Evolutionary conservation across 129 eudicot genomes (phyloP).

Genomic region (Kitagawia praeruptora): DNA sequence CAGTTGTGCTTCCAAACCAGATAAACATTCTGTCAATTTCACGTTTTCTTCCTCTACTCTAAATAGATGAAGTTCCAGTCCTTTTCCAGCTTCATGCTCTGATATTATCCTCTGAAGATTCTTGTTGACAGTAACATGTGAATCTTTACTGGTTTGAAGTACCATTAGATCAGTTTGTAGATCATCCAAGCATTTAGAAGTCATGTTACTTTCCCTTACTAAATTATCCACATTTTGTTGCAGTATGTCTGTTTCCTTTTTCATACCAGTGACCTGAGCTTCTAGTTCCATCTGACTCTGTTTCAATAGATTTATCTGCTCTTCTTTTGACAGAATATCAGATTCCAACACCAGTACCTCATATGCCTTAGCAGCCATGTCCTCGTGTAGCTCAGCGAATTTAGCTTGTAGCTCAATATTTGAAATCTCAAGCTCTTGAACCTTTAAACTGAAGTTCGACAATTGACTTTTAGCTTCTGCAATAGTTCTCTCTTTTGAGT

Average conservation of each 20-base stretch:
- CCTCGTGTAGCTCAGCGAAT: conserved; percentile 9
- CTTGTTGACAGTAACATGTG: conserved; percentile 54
- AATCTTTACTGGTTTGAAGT: conserved; percentile 42
- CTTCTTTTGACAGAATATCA: conserved; percentile 20
- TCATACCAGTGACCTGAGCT: conserved; percentile 28
- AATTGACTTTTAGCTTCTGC: conserved; percentile 35
- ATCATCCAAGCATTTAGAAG: conserved; percentile 54
- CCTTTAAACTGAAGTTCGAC: conserved; percentile 29
- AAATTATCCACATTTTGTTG: conserved; percentile 50
- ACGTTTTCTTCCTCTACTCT: conserved; percentile 49
- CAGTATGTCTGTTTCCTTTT: conserved; percentile 35
- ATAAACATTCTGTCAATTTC: conserved; percentile 26
- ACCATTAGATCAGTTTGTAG: conserved; percentile 39
- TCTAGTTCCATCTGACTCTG: conserved; percentile 25
- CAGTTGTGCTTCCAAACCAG: conserved; percentile 37
- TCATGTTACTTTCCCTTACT: conserved; percentile 36
- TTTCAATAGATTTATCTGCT: conserved; percentile 13
- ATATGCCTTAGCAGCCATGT: conserved; percentile 14
- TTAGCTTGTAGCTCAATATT: conserved; percentile 21
- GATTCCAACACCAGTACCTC: conserved; percentile 18
- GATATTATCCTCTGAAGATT: conserved; percentile 34
- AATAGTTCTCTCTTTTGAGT: conserved; percentile 22
- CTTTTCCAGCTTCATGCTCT: conserved; percentile 39
- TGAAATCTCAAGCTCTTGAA: conserved; percentile 34
- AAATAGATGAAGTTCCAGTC: conserved; percentile 35